Evolutionary conservation across 371 early-diverging fungal genomes (phyloP), one percentile per base, ranked within the genome.

Genomic region (Mortierella sp.): DNA sequence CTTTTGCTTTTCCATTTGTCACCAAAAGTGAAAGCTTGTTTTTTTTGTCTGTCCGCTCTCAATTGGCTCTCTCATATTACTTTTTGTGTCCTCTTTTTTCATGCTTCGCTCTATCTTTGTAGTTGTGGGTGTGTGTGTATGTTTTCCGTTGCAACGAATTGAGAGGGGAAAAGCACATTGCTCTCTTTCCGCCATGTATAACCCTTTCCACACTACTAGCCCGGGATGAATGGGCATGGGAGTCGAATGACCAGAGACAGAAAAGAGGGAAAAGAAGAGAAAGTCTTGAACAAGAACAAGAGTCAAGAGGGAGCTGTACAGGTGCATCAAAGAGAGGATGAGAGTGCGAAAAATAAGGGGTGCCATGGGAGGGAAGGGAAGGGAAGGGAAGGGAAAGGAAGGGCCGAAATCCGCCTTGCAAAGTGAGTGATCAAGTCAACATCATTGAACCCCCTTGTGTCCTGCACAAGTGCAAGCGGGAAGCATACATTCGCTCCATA

Each of bases 1-100:
- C 60, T 48, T 48, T 48, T 48, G 48, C 48, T 48, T 48, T 48
- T 48, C 31, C 31, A 28, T 16, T 14, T 60, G 31, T 60, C 31
- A 60, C 60, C 13, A 7, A 54, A 65, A 38, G 7, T 10, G 38
- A 65, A 65, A 65, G 65, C 63, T 60, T 60, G 63, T 65, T 63
- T 63, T 63, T 65, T 1, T 38, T 38, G 65, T 31, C 38, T 38
- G 6, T 14, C 31, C 14, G 65, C 65, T 65, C 65, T 65, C 38
- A 38, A 65, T 65, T 65, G 34, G 65, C 65, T 65, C 65, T 38
- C 7, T 38, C 31, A 19, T 38, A 21, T 38, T 38, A 21, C 21
- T 31, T 57, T 4, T 5, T 57, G 21, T 34, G 16, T 24, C 24
- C 16, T 34, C 11, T 13, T n/a, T n/a, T n/a, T n/a, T n/a, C n/a